Conservation (phyloP, 108 stramenopile species). For the Schizochytrium sp. region DNA sequence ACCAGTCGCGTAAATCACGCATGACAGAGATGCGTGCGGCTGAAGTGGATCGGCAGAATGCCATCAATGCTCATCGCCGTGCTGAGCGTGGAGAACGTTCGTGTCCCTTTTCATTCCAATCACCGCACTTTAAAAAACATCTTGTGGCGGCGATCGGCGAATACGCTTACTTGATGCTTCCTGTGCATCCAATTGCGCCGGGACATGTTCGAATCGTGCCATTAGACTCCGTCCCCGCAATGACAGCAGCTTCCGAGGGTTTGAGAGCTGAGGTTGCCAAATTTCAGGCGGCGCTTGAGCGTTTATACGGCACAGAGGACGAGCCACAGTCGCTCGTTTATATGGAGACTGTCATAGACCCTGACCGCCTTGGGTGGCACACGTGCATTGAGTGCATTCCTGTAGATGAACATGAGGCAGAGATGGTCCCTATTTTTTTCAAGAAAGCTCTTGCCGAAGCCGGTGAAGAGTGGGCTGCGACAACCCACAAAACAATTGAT, state of each 20-base stretch:
- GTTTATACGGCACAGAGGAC: not conserved
- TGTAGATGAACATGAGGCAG: constrained; percentile 33
- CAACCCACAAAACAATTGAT: not conserved
- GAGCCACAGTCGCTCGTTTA: constrained; percentile 2
- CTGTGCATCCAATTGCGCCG: not conserved
- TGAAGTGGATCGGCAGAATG: constrained; percentile 17
- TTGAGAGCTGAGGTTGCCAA: not conserved
- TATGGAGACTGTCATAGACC: constrained; percentile 20
- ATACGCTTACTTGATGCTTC: constrained; percentile 1
- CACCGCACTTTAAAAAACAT: constrained; percentile 35
- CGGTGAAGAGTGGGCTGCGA: constrained; percentile 57
- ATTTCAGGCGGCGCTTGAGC: constrained; percentile 20
- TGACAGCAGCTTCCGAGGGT: constrained; percentile 53
- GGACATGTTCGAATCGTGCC: constrained; percentile 3
- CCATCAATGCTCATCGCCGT: constrained; percentile 40
- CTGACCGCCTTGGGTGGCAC: constrained; percentile 11
- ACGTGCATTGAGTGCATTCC: constrained; percentile 53
- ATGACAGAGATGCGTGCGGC: constrained; percentile 39
- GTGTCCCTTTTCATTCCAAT: not conserved
- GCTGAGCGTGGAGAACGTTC: constrained; percentile 4
- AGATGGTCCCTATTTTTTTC: constrained; percentile 47
- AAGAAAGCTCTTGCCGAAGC: constrained; percentile 42
- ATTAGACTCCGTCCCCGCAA: constrained; percentile 30
- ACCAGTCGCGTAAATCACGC: not conserved
- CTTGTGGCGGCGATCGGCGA: constrained; percentile 13